Conservation (phyloP, 2,329 filamentous ascomycete species). For the Aspergillus transmontanensis region DNA sequence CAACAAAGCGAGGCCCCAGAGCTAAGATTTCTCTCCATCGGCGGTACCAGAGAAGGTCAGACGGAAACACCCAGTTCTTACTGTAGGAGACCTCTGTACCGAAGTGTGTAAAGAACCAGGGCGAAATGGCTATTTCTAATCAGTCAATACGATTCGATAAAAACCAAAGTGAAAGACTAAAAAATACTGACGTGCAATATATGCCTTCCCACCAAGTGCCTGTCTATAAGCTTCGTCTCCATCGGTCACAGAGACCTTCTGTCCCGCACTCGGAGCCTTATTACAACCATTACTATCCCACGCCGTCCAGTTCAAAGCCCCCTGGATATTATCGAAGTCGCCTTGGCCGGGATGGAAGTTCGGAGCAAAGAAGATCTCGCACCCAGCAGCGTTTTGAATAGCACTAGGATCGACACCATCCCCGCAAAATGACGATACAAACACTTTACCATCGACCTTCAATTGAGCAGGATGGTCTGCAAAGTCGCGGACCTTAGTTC, state of each 20-base stretch:
- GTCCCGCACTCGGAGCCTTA: slow-evolving; percentile 48
- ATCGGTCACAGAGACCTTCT: slow-evolving; percentile 43
- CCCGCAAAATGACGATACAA: slow-evolving; percentile 58
- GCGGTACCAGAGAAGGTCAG: slow-evolving; percentile 48
- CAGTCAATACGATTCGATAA: neutral
- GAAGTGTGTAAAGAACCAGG: slow-evolving; percentile 57
- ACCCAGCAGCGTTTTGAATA: slow-evolving; percentile 46
- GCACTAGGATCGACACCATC: slow-evolving; percentile 49
- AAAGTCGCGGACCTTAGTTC: slow-evolving; percentile 51
- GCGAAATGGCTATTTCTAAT: slow-evolving; percentile 36
- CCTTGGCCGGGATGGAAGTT: slow-evolving; percentile 48
- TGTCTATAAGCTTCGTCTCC: slow-evolving; percentile 38
- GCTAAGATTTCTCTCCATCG: slow-evolving; percentile 46
- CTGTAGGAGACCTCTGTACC: slow-evolving; percentile 47
- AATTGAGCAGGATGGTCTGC: slow-evolving; percentile 51
- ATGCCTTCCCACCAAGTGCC: slow-evolving; percentile 45
- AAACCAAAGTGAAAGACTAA: too few relatives aligned
- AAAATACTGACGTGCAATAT: slow-evolving; percentile 48
- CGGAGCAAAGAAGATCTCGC: slow-evolving; percentile 52
- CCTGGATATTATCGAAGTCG: slow-evolving; percentile 30
- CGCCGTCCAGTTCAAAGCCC: slow-evolving; percentile 43
- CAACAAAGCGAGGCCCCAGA: slow-evolving; percentile 51
- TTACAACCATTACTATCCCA: slow-evolving; percentile 48
- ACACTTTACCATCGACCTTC: slow-evolving; percentile 51
- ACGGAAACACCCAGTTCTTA: slow-evolving; percentile 57